A percentile compares a stretch with the other conserved stretches of the same genome.
These are phyloP conservation scores for Haplosporangium gracile DNA, from an alignment of 192 early-diverging fungal genomes.

Conservation along the genomic window DNA sequence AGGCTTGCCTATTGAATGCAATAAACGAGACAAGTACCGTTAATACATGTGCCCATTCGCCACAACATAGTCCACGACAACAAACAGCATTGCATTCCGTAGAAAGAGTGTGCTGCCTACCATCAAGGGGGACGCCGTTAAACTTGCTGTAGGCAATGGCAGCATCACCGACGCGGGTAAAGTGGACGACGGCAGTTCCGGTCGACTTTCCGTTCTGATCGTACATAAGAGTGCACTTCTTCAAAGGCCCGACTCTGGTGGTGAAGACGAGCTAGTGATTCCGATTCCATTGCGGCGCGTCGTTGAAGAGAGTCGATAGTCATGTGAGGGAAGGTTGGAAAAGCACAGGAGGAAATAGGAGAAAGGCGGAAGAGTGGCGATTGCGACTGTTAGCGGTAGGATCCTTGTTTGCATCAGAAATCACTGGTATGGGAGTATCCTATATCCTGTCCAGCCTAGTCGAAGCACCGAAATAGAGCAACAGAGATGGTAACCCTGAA, in stretches of 20 bases:
- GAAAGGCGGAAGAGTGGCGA: constrained; percentile 21
- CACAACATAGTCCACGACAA: background rate
- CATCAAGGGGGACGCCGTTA: constrained; percentile 63
- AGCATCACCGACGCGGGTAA: constrained; percentile 60
- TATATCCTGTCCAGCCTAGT: background rate
- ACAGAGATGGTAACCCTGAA: background rate
- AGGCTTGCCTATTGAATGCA: constrained; percentile 42
- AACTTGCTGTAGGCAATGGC: constrained; percentile 62
- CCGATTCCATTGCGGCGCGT: background rate
- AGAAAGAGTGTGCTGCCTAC: constrained; percentile 21
- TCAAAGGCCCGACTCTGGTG: constrained; percentile 62
- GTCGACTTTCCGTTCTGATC: constrained; percentile 66
- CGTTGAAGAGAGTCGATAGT: background rate
- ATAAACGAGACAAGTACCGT: constrained; percentile 6
- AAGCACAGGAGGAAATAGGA: background rate
- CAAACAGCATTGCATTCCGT: background rate
- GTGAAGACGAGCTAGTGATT: constrained; percentile 53
- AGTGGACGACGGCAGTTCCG: constrained; percentile 63
- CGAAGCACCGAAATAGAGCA: background rate
- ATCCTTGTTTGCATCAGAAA: constrained; percentile 24
- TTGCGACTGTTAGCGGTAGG: constrained; percentile 18
- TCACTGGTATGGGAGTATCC: constrained; percentile 19
- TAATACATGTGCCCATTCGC: background rate
- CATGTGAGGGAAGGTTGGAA: background rate
- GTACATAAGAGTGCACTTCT: constrained; percentile 63